These are phyloP conservation scores for Microbotryum violaceum DNA, from an alignment of 1,284 basidiomycete genomes.

Conservation along the genomic window DNA sequence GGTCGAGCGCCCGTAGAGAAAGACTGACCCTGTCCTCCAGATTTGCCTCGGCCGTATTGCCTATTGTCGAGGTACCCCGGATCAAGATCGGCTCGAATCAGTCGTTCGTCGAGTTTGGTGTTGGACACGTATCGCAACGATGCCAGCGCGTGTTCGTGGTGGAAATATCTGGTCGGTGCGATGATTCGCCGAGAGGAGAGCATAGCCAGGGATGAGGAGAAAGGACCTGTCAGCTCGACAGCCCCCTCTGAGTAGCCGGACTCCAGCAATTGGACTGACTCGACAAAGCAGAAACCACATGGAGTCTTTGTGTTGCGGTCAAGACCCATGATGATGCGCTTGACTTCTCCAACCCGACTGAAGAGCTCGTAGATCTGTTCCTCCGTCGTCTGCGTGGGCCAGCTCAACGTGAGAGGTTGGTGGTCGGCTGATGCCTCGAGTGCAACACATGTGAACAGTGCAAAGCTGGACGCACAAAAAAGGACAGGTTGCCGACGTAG, in stretches of 20 bases:
- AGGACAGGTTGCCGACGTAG: conserved; percentile 84
- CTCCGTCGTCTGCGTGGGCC: conserved; percentile 62
- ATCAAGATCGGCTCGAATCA: conserved; percentile 96
- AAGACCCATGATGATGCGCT: conserved; percentile 98
- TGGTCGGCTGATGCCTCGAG: conserved; percentile 4
- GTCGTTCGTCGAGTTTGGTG: conserved; percentile 97
- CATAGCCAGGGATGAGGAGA: not conserved
- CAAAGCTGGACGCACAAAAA: conserved; percentile 46
- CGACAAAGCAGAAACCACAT: conserved; percentile 98
- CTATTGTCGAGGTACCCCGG: conserved; percentile 95
- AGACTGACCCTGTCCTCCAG: conserved; percentile 73
- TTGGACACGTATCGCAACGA: conserved; percentile 91
- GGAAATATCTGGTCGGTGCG: conserved; percentile 59
- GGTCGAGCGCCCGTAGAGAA: conserved; percentile 8
- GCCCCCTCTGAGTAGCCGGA: too few relatives aligned
- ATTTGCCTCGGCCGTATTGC: conserved; percentile 94
- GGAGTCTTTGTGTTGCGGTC: conserved; percentile 97
- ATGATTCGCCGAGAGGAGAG: not conserved
- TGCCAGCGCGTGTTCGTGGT: conserved; percentile 85
- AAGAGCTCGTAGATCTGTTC: conserved; percentile 99
- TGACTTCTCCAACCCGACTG: conserved; percentile 84
- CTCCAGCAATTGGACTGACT: conserved; percentile 43
- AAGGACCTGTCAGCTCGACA: not conserved
- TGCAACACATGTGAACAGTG: not conserved
- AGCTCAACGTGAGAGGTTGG: not conserved